Evolutionary conservation across 2,329 filamentous ascomycete genomes (phyloP), one percentile per base, ranked within the genome.

Genomic region (Aschersonia sp.): DNA sequence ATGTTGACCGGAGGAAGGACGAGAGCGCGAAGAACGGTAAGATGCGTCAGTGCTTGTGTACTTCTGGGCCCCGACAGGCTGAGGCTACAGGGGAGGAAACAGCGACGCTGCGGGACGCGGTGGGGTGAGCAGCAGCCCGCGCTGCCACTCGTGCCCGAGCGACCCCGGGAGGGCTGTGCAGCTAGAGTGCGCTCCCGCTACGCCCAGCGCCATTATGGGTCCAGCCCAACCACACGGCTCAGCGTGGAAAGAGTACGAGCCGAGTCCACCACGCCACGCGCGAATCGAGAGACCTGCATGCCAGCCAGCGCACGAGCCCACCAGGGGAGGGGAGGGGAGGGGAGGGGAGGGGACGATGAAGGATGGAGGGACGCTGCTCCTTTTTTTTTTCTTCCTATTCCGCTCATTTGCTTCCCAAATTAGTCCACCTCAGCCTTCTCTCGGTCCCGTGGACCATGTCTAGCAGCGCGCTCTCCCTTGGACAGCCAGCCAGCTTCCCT

Each of bases 21-120:
- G 45, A 47, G 35, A n/a, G 45, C 38, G 40, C 28, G 46, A 46
- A 43, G 48, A 52, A 31, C 20, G 20, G 20, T 20, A 20, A 20
- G 35, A 7, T 38, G 35, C 35, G 35, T 38, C 35, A 38, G 35
- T 7, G 12, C 12, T 38, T 7, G 35, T 38, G 35, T 38, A 38
- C 7, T 38, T 38, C 35, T 38, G 35, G 7, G 12, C 35, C 12
- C 12, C 35, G 30, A 31, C 30, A 28, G 43, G 43, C 43, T 44
- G n/a, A 7, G 20, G 41, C 41, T 20, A 20, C 29, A n/a, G 2
- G 35, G 12, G 35, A 12, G 35, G 35, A 38, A 12, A 38, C 7
- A 38, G 35, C 20, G 20, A 20, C 20, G 20, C 20, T 20, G 20
- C 20, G 20, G 20, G 20, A 20, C 20, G 20, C 20, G 20, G 20